These are phyloP conservation scores for Pseudogymnoascus sp. DNA, from an alignment of 2,329 filamentous ascomycete species.

Conservation along the genomic window DNA sequence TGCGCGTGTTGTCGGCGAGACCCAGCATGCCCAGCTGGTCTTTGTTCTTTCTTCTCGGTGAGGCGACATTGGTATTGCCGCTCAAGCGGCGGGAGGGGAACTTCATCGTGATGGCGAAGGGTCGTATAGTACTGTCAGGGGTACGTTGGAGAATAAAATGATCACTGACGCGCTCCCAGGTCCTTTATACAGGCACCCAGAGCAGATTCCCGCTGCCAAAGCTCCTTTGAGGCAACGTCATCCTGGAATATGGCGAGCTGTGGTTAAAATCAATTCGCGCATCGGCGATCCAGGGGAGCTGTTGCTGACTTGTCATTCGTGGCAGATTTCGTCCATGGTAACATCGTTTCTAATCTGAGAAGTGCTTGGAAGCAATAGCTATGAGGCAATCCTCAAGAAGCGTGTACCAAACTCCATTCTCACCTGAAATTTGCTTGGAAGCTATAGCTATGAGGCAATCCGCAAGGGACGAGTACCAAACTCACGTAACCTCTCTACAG, in stretches of 20 bases:
- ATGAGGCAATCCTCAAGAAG: background rate
- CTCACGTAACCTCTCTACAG: background rate
- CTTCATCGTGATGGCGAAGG: background rate
- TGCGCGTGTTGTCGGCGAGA: constrained; percentile 25
- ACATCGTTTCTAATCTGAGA: background rate
- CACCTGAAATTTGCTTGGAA: background rate
- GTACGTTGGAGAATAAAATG: background rate
- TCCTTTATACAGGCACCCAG: background rate
- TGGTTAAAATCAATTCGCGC: background rate
- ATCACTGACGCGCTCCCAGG: background rate
- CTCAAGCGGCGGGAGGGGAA: background rate
- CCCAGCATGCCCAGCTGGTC: background rate
- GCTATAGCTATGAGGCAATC: constrained; percentile 1
- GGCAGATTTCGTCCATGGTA: background rate
- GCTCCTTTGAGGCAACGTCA: background rate
- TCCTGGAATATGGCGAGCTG: background rate
- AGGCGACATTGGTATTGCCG: background rate
- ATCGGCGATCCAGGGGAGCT: background rate
- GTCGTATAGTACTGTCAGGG: background rate
- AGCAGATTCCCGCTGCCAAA: background rate
- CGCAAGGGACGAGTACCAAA: background rate
- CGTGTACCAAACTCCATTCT: background rate
- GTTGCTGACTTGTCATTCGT: background rate
- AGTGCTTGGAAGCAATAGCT: background rate
- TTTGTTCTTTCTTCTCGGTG: background rate